Evolutionary conservation across 2,329 filamentous ascomycete genomes (phyloP).

Genomic region (Ascochyta rabiei): DNA sequence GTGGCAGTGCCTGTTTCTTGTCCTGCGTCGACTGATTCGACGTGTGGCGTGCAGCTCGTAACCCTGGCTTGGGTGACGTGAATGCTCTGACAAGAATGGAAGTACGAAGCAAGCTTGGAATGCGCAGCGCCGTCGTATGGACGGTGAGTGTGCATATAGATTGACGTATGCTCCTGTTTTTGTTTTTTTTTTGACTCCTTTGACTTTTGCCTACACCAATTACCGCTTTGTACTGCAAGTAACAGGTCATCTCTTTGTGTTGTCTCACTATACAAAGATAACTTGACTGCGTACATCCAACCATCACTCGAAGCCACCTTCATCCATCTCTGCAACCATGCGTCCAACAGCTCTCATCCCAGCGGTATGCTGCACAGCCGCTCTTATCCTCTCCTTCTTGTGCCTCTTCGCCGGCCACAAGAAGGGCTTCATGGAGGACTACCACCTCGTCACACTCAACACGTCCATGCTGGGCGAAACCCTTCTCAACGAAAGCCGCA

Average conservation of each 20-base stretch:
- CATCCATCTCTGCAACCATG: slow-evolving; percentile 45
- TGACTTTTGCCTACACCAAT: slow-evolving; percentile 7
- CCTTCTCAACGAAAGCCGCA: slow-evolving; percentile 39
- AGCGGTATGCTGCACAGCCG: slow-evolving; percentile 56
- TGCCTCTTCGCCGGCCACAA: slow-evolving; percentile 67
- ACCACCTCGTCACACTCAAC: slow-evolving; percentile 64
- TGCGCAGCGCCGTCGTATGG: slow-evolving; percentile 7
- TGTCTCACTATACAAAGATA: not conserved
- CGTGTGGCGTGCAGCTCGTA: slow-evolving; percentile 7
- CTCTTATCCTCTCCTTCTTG: slow-evolving; percentile 64
- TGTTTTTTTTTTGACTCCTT: not conserved
- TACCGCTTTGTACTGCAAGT: slow-evolving; percentile 3
- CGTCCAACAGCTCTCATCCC: slow-evolving; percentile 58
- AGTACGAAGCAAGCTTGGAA: slow-evolving; percentile 16
- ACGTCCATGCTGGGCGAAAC: slow-evolving; percentile 60
- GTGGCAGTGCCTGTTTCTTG: slow-evolving; percentile 22
- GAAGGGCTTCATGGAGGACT: slow-evolving; percentile 61
- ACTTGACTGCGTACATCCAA: not conserved
- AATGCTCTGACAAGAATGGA: slow-evolving; percentile 19
- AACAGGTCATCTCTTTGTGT: not conserved
- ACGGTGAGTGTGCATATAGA: slow-evolving; percentile 11
- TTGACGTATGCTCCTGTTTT: slow-evolving; percentile 1
- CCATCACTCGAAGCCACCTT: not conserved
- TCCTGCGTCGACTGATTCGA: slow-evolving; percentile 15
- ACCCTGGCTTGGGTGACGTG: slow-evolving; percentile 36